Base-by-base conservation (phyloP, 2,329 filamentous ascomycete species). In the Nakataea oryzae region DNA sequence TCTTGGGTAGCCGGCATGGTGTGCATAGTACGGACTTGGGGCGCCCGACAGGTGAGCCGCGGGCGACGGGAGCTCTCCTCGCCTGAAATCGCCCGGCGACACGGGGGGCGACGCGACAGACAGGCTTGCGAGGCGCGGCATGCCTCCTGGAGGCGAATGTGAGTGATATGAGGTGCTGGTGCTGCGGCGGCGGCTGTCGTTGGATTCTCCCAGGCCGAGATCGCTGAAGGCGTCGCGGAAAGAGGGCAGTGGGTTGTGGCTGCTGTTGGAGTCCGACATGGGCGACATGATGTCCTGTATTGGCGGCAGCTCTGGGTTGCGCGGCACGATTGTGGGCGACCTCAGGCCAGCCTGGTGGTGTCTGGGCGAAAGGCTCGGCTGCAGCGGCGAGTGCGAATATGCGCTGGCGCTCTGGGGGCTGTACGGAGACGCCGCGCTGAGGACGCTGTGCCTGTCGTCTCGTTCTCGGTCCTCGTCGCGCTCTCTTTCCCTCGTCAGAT, bases 31-130 rank as follows among this genome's bases (percentile, higher is more conserved):
- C 64, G 75, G 78, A 54, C 76, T 77, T 28, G 74, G 69, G 17
- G 70, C 70, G n/a, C 74, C 68, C 9, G 78, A 63, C 3, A 75
- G 75, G 57, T 75, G 75, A n/a, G 69, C 17, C 24, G 50, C 67
- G 3, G 81, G 80, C 11, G 81, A 84, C 5, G 76, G 74, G 17
- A 81, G 73, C 50, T 76, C 76, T 63, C 74, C 72, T n/a, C 72
- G 70, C 63, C 76, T 81, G 24, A 69, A 70, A 24, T 59, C 54
- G 0, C 82, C 79, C 21, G 81, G 79, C 3, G 81, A 84, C 17
- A 79, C 74, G 1, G 81, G 80, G 13, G 82, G 79, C 26, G 81
- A 77, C 2, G 66, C 66, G 69, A 59, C 58, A 14, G 34, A 47
- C 34, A 59, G 21, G 17, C 58, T 59, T 4, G 32, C 34, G n/a